Evolutionary conservation across 2,329 filamentous ascomycete species (phyloP), one percentile per base, ranked within the genome.

Genomic region (Phaeomoniella chlamydospora): DNA sequence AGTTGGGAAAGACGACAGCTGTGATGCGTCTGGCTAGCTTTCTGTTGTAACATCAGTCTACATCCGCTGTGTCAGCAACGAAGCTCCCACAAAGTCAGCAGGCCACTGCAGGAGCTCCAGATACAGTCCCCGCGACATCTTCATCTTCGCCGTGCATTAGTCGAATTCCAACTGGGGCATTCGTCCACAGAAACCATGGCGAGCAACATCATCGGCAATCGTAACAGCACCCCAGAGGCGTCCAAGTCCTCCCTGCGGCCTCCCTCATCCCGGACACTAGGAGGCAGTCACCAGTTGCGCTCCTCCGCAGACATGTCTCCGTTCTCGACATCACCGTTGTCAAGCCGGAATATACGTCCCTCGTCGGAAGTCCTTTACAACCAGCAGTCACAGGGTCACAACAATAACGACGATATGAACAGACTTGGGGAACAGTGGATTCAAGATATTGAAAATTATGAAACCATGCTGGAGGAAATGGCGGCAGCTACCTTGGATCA

Each of bases 381-480:
- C 44, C 83, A 82, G 50, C 71, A 79, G 55, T 70, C 70, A 43
- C 77, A 75, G 49, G 71, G 67, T 49, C 78, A 83, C 41, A 72
- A 67, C 46, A 76, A 71, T 48, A 62, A 72, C 14, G 87, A 94
- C 43, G 90, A 96, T 58, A 76, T 81, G 6, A 90, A 96, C 57
- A 88, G 87, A 60, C 82, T 88, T 45, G 86, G 88, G 35, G 87
- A 94, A 64, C 87, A 98, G 61, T 98, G 90, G 90, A 88, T 98
- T 50, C 86, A 88, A 38, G 90, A 98, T 52, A 96, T 98, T 48
- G 90, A 98, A 56, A 88, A 96, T 58, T 94, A 94, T 52, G 90
- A 98, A 67, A 93, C 79, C n/a, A 98, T 90, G 1, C 62, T 98
- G 51, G 90, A 96, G 60, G 90, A 98, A 57, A 98, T 98, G 90